phyloP scores from a whole-genome alignment of 2,329 filamentous ascomycete genomes.

The Claviceps fusiformis region DNA sequence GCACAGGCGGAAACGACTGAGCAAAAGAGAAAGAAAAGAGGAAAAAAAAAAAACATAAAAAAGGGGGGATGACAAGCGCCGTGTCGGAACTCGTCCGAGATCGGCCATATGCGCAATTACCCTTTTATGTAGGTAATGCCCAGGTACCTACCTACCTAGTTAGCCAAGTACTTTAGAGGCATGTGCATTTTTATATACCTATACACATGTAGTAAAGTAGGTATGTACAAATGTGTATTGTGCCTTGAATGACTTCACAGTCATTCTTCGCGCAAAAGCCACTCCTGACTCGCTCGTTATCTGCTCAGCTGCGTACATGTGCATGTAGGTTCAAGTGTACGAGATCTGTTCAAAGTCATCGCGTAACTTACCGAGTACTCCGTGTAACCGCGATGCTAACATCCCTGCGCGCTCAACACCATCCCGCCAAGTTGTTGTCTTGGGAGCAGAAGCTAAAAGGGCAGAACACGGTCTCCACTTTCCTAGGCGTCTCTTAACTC shows the following conservation, averaged over 20 bases:
- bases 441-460: too few relatives aligned
- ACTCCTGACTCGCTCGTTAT: background rate
- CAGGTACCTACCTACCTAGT: too few relatives aligned
- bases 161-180: too few relatives aligned
- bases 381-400: background rate
- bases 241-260: background rate
- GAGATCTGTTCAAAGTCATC: background rate
- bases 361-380: background rate
- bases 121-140: background rate
- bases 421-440: background rate
- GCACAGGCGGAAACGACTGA: background rate
- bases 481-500: background rate
- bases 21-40: background rate
- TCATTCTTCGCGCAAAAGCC: background rate
- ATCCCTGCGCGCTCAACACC: background rate
- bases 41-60: background rate
- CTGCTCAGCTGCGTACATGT: too few relatives aligned
- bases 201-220: too few relatives aligned
- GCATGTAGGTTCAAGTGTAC: background rate
- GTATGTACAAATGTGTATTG: too few relatives aligned
- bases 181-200: too few relatives aligned
- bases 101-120: conserved; percentile 4
- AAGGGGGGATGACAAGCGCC: background rate
- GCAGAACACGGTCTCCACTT: background rate
- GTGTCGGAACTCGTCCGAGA: conserved; percentile 7